Evolutionary conservation across 768 basidiomycete genomes (phyloP), one percentile per base, ranked within the genome.

Genomic region (Tricholoma matsutake): DNA sequence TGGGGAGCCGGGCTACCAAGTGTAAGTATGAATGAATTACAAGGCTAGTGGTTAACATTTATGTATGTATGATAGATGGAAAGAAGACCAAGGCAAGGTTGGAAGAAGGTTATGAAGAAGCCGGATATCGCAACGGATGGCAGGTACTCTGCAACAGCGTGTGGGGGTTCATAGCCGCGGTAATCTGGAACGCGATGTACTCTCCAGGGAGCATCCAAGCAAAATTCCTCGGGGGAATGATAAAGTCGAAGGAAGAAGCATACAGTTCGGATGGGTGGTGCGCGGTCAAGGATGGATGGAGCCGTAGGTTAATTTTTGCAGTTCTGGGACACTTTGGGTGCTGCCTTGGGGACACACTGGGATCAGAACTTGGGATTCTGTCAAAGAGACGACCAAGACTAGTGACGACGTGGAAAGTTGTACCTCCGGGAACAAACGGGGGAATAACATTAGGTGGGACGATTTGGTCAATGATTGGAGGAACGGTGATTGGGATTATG

Each of bases 381-480:
- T 89, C 94, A 25, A 71, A 70, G 37, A 78, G 82, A 13, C 80
- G 80, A 3, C 92, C 96, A 34, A 69, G 86, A 52, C 83, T 96
- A 34, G 83, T 97, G 65, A 96, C 94, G 4, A 94, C 91, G 4
- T 72, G 89, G 57, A 82, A 81, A 64, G 65, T 75, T 1, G 92
- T 94, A 0, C 94, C 94, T 1, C 87, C 88, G 1, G 96, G 96
- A 2, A 97, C 96, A 9, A 97, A 98, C 67, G 96, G 96, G 3
- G 96, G 83, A 0, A 83, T 97, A 61, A 91, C 92, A 5, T 59
- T 82, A 2, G 81, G 84, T 45, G 96, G 96, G 14, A 91, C 92
- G 2, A 64, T 84, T 14, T 87, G 88, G 7, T 93, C 91, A 1
- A 73, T 87, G 13, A 71, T 79, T 1, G 96, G 96, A 0, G 96